A percentile compares a stretch with the other conserved stretches of the same genome.
Evolutionary conservation across 768 basidiomycete species (phyloP).

Genomic region (Mrakia blollopis): DNA sequence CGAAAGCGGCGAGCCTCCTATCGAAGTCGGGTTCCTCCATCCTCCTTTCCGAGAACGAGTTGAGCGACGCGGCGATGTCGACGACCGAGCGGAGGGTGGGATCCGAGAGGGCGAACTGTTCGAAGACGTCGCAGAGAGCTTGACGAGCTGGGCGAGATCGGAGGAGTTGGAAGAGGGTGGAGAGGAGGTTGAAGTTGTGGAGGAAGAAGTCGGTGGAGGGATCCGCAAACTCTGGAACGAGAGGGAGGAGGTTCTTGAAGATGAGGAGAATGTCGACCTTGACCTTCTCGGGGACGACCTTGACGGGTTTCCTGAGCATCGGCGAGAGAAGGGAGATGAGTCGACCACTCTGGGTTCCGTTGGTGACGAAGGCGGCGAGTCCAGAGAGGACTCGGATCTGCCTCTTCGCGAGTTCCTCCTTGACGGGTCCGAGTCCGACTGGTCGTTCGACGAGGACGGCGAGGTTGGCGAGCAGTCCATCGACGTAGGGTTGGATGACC

Average conservation of each 20-base stretch:
- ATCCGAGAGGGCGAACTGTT: slow-evolving; percentile 52
- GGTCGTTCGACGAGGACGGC: slow-evolving; percentile 62
- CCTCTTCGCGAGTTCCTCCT: slow-evolving; percentile 61
- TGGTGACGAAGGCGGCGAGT: slow-evolving; percentile 67
- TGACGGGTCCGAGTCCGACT: slow-evolving; percentile 34
- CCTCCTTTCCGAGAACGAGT: slow-evolving; percentile 76
- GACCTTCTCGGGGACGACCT: slow-evolving; percentile 73
- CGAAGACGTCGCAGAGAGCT: slow-evolving; percentile 63
- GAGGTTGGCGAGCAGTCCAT: slow-evolving; percentile 65
- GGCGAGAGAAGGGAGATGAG: slow-evolving; percentile 71
- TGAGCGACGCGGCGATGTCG: slow-evolving; percentile 60
- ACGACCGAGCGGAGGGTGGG: slow-evolving; percentile 51
- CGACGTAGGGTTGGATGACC: slow-evolving; percentile 66
- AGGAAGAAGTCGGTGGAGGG: slow-evolving; percentile 48
- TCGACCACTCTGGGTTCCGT: slow-evolving; percentile 64
- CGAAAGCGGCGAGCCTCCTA: slow-evolving; percentile 69
- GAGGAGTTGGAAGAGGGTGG: slow-evolving; percentile 69
- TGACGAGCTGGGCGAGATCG: slow-evolving; percentile 66
- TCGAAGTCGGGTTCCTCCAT: slow-evolving; percentile 93
- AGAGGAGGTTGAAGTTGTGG: slow-evolving; percentile 62
- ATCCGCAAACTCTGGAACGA: slow-evolving; percentile 50
- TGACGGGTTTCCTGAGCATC: slow-evolving; percentile 68
- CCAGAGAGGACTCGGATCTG: slow-evolving; percentile 76
- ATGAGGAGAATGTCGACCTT: slow-evolving; percentile 77
- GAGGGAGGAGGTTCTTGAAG: slow-evolving; percentile 58